Evolutionary conservation across 495 filamentous ascomycete species (phyloP).

Genomic region (Penicillium ochrochloron): DNA sequence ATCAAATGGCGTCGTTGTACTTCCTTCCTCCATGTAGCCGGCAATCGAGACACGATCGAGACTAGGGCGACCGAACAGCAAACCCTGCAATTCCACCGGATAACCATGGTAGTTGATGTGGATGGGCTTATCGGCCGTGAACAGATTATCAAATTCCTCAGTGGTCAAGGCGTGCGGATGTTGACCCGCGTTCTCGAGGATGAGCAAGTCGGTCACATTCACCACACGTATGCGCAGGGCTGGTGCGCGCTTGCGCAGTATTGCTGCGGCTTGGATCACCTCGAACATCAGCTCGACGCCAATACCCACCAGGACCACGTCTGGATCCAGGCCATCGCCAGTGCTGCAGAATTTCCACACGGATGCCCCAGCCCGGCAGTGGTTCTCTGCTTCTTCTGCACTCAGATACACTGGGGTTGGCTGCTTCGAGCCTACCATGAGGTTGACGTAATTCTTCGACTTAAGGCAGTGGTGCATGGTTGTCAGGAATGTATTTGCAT

Average conservation of each 20-base stretch:
- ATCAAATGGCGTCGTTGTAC: constrained; percentile 73
- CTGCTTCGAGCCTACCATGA: constrained; percentile 77
- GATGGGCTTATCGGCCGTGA: constrained; percentile 62
- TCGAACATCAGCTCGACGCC: constrained; percentile 75
- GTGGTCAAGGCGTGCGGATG: constrained; percentile 66
- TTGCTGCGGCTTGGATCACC: constrained; percentile 64
- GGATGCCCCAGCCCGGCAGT: constrained; percentile 67
- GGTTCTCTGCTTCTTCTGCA: constrained; percentile 65
- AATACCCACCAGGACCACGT: constrained; percentile 72
- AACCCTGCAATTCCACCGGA: constrained; percentile 61
- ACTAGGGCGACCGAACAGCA: constrained; percentile 63
- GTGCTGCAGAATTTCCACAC: constrained; percentile 70
- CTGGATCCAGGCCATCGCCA: constrained; percentile 60
- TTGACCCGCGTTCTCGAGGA: constrained; percentile 59
- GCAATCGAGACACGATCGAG: constrained; percentile 58
- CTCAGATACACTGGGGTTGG: constrained; percentile 70
- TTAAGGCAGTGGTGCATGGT: constrained; percentile 67
- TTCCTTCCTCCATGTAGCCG: constrained; percentile 74
- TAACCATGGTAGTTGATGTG: constrained; percentile 80
- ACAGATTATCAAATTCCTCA: constrained; percentile 61
- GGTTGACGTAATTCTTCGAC: constrained; percentile 70
- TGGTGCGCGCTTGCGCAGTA: constrained; percentile 59
- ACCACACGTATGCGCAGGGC: constrained; percentile 64
- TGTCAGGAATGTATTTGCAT: constrained; percentile 73
- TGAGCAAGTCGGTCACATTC: constrained; percentile 77